phyloP scores from a whole-genome alignment of 768 basidiomycete species.

The Panellus pusillus region DNA sequence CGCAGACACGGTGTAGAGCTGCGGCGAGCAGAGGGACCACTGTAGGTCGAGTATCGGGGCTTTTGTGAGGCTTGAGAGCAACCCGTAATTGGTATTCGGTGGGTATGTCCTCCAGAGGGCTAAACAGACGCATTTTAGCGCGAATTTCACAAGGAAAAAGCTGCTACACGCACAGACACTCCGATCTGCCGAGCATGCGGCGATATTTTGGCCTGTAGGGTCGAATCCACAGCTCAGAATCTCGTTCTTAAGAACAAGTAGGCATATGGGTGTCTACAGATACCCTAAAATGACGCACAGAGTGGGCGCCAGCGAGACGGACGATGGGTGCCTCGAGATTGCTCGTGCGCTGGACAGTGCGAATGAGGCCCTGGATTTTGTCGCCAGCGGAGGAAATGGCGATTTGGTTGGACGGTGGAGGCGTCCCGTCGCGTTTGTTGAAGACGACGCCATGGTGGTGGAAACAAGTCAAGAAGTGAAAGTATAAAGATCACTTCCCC shows the following conservation, averaged over 20 bases:
- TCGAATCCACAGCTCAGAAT: slow-evolving; percentile 92
- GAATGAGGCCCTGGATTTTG: slow-evolving; percentile 76
- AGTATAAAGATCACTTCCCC: too few relatives aligned
- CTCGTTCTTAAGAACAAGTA: slow-evolving; percentile 56
- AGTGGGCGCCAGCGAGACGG: slow-evolving; percentile 83
- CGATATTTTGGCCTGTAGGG: slow-evolving; percentile 90
- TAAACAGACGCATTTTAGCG: neutral
- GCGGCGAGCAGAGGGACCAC: slow-evolving; percentile 76
- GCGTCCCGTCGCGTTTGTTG: slow-evolving; percentile 32
- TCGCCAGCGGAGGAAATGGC: slow-evolving; percentile 75
- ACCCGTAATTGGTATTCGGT: slow-evolving; percentile 91
- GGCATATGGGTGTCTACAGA: neutral
- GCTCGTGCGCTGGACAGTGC: slow-evolving; percentile 90
- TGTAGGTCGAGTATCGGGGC: slow-evolving; percentile 91
- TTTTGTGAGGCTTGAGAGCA: slow-evolving; percentile 81
- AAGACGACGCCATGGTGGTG: slow-evolving; percentile 10
- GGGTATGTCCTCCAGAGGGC: slow-evolving; percentile 88
- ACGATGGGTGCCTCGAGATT: slow-evolving; percentile 93
- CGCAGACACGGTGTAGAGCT: slow-evolving; percentile 83
- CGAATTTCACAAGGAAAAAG: neutral
- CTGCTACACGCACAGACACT: slow-evolving; percentile 71
- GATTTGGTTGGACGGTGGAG: slow-evolving; percentile 60
- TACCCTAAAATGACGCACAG: slow-evolving; percentile 40
- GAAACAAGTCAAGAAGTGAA: neutral
- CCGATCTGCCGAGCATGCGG: slow-evolving; percentile 88